Base-by-base conservation (phyloP, 1,284 basidiomycete species). In the Vanrija pseudolonga region DNA sequence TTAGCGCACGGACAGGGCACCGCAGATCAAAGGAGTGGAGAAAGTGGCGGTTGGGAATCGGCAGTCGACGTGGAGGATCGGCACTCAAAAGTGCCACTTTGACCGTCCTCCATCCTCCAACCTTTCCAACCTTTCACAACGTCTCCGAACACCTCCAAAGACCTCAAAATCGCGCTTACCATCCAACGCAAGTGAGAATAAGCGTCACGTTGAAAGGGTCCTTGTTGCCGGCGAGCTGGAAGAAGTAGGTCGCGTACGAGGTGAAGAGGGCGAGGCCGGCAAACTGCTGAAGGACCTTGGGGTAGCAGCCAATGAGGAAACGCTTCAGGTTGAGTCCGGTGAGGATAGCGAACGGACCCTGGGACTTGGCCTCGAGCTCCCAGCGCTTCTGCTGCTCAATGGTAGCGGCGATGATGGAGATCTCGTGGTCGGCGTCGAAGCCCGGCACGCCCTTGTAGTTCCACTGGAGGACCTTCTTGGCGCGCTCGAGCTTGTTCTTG, bases 161-260 rank as follows among this genome's bases (percentile, higher is more conserved):
- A n/a, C n/a, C n/a, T n/a, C n/a, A n/a, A n/a, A n/a, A n/a, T n/a
- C n/a, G n/a, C n/a, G n/a, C n/a, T n/a, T n/a, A n/a, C n/a, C 68
- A 54, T 47, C 67, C 63, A 15, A 60, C 60, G 43, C 63, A 66
- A 24, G 64, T 59, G 26, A 70, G 62, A 44, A 70, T 70, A 54
- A 68, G 57, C 2, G 68, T 67, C 24, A 68, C 66, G 4, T 24
- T 50, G 65, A 67, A 68, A 0, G 66, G 63, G 37, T 64, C 51
- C 47, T 58, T 62, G 62, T 64, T 64, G 12, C 66, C 65, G 6
- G 66, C 64, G 8, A 67, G 53, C 45, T 66, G 60, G 62, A 51
- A 67, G 47, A 67, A 67, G 49, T 67, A 67, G 12, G 64, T 60
- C 20, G 61, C 45, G 47, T 67, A 64, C 3, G 51, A 47, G 37